These are phyloP conservation scores for Lasiodiplodia hormozganensis DNA, from an alignment of 2,329 filamentous ascomycete species.

Conservation along the genomic window DNA sequence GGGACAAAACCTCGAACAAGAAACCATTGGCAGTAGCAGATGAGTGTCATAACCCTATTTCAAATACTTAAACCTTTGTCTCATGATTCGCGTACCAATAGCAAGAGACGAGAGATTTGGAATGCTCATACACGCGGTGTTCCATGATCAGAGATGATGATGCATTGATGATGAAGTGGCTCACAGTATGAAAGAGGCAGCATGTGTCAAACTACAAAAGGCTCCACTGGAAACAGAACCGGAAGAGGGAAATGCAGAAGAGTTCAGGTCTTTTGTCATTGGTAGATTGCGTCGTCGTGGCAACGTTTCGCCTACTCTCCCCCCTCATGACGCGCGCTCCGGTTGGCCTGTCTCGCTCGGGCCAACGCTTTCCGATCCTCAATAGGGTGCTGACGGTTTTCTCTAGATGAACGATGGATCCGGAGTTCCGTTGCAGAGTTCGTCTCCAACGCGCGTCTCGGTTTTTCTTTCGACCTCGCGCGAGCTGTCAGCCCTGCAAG, in stretches of 20 bases:
- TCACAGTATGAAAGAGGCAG: background rate
- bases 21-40: background rate
- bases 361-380: background rate
- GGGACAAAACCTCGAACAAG: too few relatives aligned
- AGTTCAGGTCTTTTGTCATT: too few relatives aligned
- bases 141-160: background rate
- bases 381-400: background rate
- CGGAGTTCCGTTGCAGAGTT: background rate
- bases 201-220: background rate
- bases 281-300: too few relatives aligned
- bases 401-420: background rate
- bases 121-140: slow-evolving; percentile 2
- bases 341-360: background rate
- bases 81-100: background rate
- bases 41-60: background rate
- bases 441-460: background rate
- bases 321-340: too few relatives aligned
- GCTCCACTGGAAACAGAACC: background rate
- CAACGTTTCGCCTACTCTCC: too few relatives aligned
- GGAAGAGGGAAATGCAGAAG: background rate
- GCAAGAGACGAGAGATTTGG: background rate
- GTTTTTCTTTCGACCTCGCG: background rate
- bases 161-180: background rate
- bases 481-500: background rate
- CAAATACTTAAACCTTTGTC: background rate